Base-by-base conservation (phyloP, 2,329 filamentous ascomycete species). In the Cercospora beticola region DNA sequence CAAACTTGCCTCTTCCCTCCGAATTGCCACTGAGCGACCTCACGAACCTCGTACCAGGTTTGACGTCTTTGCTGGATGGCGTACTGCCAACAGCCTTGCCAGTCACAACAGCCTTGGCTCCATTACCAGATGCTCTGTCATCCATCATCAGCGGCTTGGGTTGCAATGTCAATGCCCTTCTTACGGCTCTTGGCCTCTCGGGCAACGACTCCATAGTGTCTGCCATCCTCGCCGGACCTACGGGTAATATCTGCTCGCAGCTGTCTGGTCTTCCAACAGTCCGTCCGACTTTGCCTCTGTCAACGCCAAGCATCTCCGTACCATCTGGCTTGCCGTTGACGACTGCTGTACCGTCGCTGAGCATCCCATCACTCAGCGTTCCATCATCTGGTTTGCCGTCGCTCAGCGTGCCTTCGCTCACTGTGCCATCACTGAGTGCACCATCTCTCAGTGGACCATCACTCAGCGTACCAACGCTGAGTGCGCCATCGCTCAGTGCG, bases 201-300 rank as follows among this genome's bases (percentile, higher is more conserved):
- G 10, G 62, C 33, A 26, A 18, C 30, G 54, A 57, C 36, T 18
- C 54, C 16, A n/a, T 49, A 14, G 62, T 65, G 26, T 65, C 62
- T 5, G 36, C 62, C 2, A 65, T 65, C 4, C 62, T 65, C 10
- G 62, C 62, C 10, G 54, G 62, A n/a, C 62, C 62, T 5, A 65
- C 52, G 7, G 18, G 33, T 23, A 26, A 28, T 12, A 54, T 66
- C 26, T 61, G 64, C 57, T 33, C 30, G 6, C 43, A 62, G 12
- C 57, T 66, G 1, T 61, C 64, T 16, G 31, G 21, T 4, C 33
- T 59, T 2, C 49, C 63, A 2, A 59, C 49, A 12, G 63, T 21
- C 1, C 52, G 46, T 58, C 40, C 60, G 10, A 28, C 60, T 5
- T 10, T 59, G 18, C 26, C 28, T 18, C n/a, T 21, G 7, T 9